These are phyloP conservation scores for Trichoderma gamsii DNA, from an alignment of 495 filamentous ascomycete genomes.

Conservation along the genomic window DNA sequence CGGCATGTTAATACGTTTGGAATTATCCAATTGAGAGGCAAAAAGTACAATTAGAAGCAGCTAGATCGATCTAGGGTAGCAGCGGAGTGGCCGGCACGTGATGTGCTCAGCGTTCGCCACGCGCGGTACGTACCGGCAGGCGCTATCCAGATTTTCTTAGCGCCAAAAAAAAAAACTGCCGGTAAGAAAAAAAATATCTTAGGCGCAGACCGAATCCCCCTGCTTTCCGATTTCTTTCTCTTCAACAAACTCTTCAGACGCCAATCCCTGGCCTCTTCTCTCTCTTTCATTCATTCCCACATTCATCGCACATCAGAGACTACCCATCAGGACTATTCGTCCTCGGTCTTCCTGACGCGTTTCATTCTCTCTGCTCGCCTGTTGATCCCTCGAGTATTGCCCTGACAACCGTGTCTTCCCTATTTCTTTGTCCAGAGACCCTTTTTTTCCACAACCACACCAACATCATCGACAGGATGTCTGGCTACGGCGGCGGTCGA, in stretches of 20 bases:
- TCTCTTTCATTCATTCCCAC: constrained; percentile 17
- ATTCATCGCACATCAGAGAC: constrained; percentile 21
- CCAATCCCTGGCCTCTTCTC: constrained; percentile 20
- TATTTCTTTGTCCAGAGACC: constrained; percentile 19
- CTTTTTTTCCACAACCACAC: neutral
- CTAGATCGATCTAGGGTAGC: constrained; percentile 10
- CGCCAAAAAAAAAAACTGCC: constrained; percentile 22
- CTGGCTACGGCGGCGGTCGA: constrained; percentile 61
- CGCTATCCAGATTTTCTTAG: constrained; percentile 17
- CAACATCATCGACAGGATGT: constrained; percentile 42
- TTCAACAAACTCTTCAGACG: constrained; percentile 19
- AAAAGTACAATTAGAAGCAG: neutral
- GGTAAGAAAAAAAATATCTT: constrained; percentile 14
- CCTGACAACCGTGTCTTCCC: constrained; percentile 23
- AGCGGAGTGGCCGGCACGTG: neutral
- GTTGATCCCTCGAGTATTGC: constrained; percentile 24
- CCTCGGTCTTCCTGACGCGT: constrained; percentile 17
- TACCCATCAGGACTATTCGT: constrained; percentile 21
- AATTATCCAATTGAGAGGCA: too few species aligned
- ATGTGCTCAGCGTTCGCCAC: constrained; percentile 11
- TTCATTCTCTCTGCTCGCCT: constrained; percentile 23
- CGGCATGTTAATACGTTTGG: too few species aligned
- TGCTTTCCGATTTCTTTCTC: constrained; percentile 18
- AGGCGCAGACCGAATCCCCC: constrained; percentile 20
- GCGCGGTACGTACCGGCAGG: constrained; percentile 19